Evolutionary conservation across 1,284 basidiomycete species (phyloP).

Genomic region (Leccinum subrobustum): DNA sequence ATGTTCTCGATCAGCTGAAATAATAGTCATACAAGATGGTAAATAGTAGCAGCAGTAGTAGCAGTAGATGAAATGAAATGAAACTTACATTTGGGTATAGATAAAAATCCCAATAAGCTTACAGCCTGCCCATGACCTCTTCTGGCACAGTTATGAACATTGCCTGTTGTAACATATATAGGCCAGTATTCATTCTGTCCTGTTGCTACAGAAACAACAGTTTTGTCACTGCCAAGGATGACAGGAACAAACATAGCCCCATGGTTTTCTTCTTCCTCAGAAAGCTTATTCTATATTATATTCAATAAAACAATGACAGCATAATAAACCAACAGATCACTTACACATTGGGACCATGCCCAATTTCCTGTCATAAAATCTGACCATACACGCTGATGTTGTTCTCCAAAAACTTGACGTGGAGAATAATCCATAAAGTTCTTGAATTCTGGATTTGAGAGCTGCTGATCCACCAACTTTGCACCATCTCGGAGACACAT

Average conservation of each 20-base stretch:
- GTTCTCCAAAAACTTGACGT: neutral
- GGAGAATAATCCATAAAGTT: neutral
- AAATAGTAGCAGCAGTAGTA: no score
- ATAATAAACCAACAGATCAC: neutral
- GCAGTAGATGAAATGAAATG: no score
- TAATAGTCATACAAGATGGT: neutral
- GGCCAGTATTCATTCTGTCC: slow-evolving; percentile 1
- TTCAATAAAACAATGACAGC: neutral
- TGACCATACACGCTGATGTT: neutral
- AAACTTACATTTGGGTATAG: neutral
- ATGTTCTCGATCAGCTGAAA: neutral
- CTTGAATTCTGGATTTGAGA: neutral
- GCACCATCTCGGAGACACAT: no score
- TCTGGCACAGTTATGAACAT: neutral
- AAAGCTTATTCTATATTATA: neutral
- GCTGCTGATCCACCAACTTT: no score
- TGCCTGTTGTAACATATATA: neutral
- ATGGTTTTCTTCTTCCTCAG: neutral
- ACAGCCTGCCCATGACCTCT: neutral
- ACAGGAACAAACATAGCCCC: slow-evolving; percentile 2
- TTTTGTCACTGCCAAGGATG: slow-evolving; percentile 10
- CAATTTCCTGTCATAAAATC: neutral
- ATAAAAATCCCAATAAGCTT: neutral
- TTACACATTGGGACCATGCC: neutral
- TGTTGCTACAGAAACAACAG: slow-evolving; percentile 3